These are phyloP conservation scores for Xylaria sp. DNA, from an alignment of 495 filamentous ascomycete genomes.

Conservation along the genomic window DNA sequence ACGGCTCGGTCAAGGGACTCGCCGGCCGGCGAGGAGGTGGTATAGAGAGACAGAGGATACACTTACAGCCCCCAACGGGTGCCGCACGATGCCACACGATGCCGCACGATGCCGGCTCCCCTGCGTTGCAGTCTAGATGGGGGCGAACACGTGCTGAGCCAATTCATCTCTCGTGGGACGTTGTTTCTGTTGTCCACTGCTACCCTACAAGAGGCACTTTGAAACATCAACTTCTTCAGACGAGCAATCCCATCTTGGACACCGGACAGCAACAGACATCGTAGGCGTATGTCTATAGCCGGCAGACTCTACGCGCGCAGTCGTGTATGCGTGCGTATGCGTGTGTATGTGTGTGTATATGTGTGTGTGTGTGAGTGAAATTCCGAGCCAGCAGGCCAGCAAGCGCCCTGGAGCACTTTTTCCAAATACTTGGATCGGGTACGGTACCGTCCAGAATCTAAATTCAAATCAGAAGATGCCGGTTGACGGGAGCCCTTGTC, in stretches of 20 bases:
- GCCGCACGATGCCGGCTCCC: not conserved
- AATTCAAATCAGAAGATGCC: not conserved
- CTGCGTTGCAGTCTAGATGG: slow-evolving; percentile 9
- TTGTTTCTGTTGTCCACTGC: not conserved
- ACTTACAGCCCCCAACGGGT: slow-evolving; percentile 14
- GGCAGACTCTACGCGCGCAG: not conserved
- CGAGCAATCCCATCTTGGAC: not conserved
- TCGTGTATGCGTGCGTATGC: not conserved
- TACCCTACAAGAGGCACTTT: slow-evolving; percentile 14
- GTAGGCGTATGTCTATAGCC: not conserved
- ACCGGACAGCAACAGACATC: not conserved
- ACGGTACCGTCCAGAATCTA: not conserved
- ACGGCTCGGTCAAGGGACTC: slow-evolving; percentile 7
- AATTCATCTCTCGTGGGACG: slow-evolving; percentile 13
- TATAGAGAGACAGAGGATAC: not conserved
- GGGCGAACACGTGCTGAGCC: slow-evolving; percentile 22
- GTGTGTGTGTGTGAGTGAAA: not conserved
- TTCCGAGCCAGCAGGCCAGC: not conserved
- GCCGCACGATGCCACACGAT: not conserved
- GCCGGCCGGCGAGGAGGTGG: not conserved
- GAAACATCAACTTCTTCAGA: not conserved
- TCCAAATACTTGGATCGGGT: slow-evolving; percentile 3
- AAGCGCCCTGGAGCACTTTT: slow-evolving; percentile 6
- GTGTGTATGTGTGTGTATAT: not conserved
- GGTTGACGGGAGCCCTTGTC: not conserved